These are phyloP conservation scores for Linnemannia exigua DNA, from an alignment of 192 early-diverging fungal species.

Conservation along the genomic window DNA sequence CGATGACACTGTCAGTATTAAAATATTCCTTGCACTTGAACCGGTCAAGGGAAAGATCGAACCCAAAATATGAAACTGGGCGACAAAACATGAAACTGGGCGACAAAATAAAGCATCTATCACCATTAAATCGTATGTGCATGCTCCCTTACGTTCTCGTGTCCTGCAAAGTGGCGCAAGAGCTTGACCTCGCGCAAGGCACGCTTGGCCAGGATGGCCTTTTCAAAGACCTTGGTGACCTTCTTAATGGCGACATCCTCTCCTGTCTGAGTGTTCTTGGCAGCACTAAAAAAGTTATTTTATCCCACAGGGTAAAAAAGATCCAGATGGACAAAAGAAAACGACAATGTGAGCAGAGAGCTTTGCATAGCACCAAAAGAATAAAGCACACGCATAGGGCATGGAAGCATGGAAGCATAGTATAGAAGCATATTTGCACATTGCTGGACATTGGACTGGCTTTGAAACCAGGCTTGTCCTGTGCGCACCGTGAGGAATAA, in stretches of 20 bases:
- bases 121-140: not conserved
- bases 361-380: not conserved
- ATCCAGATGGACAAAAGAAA: not conserved
- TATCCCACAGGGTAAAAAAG: not conserved
- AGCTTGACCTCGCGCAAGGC: slow-evolving; percentile 96
- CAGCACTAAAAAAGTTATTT: slow-evolving; percentile 70
- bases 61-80: too few species aligned
- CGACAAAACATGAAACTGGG: not conserved
- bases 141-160: slow-evolving; percentile 83
- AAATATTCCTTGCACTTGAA: not conserved
- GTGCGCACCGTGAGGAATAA: not conserved
- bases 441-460: not conserved
- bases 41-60: too few species aligned
- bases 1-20: not conserved
- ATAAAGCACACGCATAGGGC: not conserved
- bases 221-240: slow-evolving; percentile 82
- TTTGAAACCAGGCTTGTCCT: not conserved
- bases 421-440: slow-evolving; percentile 9
- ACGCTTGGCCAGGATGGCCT: slow-evolving; percentile 92
- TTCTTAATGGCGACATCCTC: slow-evolving; percentile 94
- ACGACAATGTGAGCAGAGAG: not conserved
- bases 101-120: not conserved
- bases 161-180: slow-evolving; percentile 93
- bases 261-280: slow-evolving; percentile 83
- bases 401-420: not conserved